These are phyloP conservation scores for Pontederia paniculata DNA, from an alignment of 176 grass and related monocot species.

Conservation along the genomic window DNA sequence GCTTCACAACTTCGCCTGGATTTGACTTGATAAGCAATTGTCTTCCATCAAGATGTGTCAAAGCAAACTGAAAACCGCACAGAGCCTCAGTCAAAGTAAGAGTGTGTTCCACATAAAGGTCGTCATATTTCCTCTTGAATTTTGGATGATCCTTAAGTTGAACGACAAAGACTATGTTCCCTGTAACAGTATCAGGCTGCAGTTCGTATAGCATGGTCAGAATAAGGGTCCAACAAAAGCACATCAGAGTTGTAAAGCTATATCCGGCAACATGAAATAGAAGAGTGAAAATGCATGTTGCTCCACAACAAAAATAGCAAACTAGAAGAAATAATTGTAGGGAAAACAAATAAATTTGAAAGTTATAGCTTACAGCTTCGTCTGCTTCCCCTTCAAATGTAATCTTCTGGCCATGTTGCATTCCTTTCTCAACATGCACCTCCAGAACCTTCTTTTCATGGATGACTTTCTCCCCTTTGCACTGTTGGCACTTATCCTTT, in stretches of 20 bases:
- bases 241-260: not conserved
- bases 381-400: slow-evolving; percentile 81
- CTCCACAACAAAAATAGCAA: not conserved
- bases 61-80: slow-evolving; percentile 76
- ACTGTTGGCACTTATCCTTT: slow-evolving; percentile 64
- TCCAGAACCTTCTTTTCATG: slow-evolving; percentile 84
- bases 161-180: slow-evolving; percentile 75
- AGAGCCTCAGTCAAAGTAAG: slow-evolving; percentile 70
- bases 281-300: not conserved
- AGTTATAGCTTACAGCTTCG: slow-evolving; percentile 74
- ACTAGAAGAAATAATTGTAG: not conserved
- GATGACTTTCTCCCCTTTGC: slow-evolving; percentile 50
- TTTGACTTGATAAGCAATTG: slow-evolving; percentile 81
- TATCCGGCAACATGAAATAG: slow-evolving; percentile 5
- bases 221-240: not conserved
- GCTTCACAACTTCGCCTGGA: slow-evolving; percentile 76
- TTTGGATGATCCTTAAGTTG: slow-evolving; percentile 83
- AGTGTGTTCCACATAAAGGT: slow-evolving; percentile 58
- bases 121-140: slow-evolving; percentile 74
- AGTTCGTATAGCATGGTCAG: not conserved
- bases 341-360: not conserved
- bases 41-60: slow-evolving; percentile 69
- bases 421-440: slow-evolving; percentile 81
- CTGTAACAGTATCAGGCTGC: slow-evolving; percentile 79
- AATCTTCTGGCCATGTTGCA: slow-evolving; percentile 77